A percentile compares a stretch with the other conserved stretches of the same genome.
Conservation (phyloP, 169 alveolate species). For the Plasmodium blacklocki region DNA sequence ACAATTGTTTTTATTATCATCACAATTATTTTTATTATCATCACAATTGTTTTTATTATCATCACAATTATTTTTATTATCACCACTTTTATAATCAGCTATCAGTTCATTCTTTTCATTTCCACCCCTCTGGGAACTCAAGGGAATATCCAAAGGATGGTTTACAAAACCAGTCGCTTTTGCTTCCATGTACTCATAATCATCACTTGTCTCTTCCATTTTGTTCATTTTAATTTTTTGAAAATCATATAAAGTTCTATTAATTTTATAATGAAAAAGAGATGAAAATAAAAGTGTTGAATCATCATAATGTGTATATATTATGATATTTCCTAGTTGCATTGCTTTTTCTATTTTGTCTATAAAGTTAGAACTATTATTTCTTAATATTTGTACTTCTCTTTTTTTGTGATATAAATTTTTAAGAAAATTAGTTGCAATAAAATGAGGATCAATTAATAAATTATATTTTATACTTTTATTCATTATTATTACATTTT, state of each 20-base stretch:
- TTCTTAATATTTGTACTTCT: slow-evolving; percentile 61
- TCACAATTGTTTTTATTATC: too few species aligned
- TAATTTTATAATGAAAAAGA: slow-evolving; percentile 53
- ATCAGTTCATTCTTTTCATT: too few species aligned
- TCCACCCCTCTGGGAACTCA: too few species aligned
- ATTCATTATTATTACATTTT: slow-evolving; percentile 69
- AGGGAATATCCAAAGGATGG: background rate
- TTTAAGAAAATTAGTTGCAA: slow-evolving; percentile 67
- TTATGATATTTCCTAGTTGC: slow-evolving; percentile 56
- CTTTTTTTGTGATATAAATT: slow-evolving; percentile 48
- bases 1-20: too few species aligned
- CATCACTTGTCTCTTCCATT: background rate
- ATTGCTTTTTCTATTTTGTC: slow-evolving; percentile 64
- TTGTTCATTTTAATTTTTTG: background rate
- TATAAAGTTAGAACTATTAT: slow-evolving; percentile 60
- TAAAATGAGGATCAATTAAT: slow-evolving; percentile 75
- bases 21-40: too few species aligned
- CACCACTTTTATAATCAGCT: too few species aligned
- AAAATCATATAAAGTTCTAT: slow-evolving; percentile 20
- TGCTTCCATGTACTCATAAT: background rate
- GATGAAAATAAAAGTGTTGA: slow-evolving; percentile 45
- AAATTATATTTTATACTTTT: slow-evolving; percentile 63
- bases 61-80: too few species aligned
- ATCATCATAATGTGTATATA: slow-evolving; percentile 69
- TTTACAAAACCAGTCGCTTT: background rate